These are phyloP conservation scores for Xylaria sp. DNA, from an alignment of 2,329 filamentous ascomycete genomes.

Conservation along the genomic window DNA sequence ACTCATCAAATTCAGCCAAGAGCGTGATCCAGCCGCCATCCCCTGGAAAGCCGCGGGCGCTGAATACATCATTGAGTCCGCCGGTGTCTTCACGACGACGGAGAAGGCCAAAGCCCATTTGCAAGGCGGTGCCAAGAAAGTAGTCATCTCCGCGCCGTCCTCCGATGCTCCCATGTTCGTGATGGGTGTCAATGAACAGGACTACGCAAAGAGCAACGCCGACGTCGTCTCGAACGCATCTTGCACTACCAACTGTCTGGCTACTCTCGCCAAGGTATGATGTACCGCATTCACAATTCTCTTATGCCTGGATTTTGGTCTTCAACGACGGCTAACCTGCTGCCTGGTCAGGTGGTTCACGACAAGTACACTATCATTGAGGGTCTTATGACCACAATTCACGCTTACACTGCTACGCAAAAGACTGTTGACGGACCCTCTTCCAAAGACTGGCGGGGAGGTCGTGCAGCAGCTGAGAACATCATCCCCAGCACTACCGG, in stretches of 20 bases:
- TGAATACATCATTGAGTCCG: slow-evolving; percentile 96
- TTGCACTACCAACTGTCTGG: slow-evolving; percentile 99
- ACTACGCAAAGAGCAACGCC: slow-evolving; percentile 83
- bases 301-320: background rate
- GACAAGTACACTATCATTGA: slow-evolving; percentile 98
- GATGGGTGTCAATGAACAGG: slow-evolving; percentile 94
- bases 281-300: background rate
- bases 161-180: slow-evolving; percentile 99
- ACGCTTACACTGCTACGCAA: slow-evolving; percentile 99
- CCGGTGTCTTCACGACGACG: slow-evolving; percentile 98
- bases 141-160: slow-evolving; percentile 90
- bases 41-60: slow-evolving; percentile 89
- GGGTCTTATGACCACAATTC: slow-evolving; percentile 99
- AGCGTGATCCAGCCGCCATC: slow-evolving; percentile 90
- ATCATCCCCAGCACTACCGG: slow-evolving; percentile 99
- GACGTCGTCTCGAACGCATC: slow-evolving; percentile 98
- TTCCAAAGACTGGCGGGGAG: slow-evolving; percentile 98
- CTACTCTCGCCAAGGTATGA: slow-evolving; percentile 81
- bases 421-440: slow-evolving; percentile 99
- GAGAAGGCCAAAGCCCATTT: slow-evolving; percentile 96
- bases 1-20: slow-evolving; percentile 91
- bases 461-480: slow-evolving; percentile 98
- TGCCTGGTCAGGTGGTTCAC: slow-evolving; percentile 81
- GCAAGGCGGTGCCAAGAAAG: slow-evolving; percentile 98
- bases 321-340: background rate